These are phyloP conservation scores for Fusarium ramigenum DNA, from an alignment of 2,329 filamentous ascomycete genomes.

Conservation along the genomic window DNA sequence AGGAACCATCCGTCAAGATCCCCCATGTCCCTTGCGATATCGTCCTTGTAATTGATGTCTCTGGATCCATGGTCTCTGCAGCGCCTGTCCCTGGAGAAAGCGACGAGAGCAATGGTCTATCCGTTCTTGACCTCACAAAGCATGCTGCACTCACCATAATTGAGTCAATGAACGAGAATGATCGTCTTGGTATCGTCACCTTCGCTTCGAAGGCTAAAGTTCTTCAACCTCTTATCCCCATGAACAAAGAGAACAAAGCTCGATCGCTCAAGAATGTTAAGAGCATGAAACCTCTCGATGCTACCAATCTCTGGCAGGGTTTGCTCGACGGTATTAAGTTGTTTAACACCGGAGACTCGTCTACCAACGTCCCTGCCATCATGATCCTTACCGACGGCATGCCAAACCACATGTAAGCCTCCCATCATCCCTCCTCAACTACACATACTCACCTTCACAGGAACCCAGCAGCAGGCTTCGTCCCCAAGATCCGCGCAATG, in stretches of 20 bases:
- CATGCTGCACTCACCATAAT: conserved; percentile 68
- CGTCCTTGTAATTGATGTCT: conserved; percentile 70
- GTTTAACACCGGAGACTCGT: conserved; percentile 49
- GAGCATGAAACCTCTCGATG: conserved; percentile 48
- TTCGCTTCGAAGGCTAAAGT: conserved; percentile 56
- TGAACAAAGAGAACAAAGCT: conserved; percentile 59
- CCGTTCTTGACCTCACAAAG: conserved; percentile 67
- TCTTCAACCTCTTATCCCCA: conserved; percentile 57
- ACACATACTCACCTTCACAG: conserved; percentile 31
- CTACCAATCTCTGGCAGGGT: conserved; percentile 69
- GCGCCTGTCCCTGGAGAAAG: conserved; percentile 59
- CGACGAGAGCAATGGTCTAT: conserved; percentile 61
- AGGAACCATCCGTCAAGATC: conserved; percentile 41
- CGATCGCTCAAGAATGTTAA: conserved; percentile 54
- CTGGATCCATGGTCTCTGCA: conserved; percentile 61
- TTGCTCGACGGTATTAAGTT: conserved; percentile 60
- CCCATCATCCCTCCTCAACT: accelerated
- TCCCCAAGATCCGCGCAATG: conserved; percentile 60
- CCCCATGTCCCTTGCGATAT: conserved; percentile 65
- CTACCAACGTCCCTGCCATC: conserved; percentile 57
- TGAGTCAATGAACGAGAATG: conserved; percentile 62
- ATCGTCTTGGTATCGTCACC: conserved; percentile 67
- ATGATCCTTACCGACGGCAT: conserved; percentile 65
- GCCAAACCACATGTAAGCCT: conserved; percentile 61
- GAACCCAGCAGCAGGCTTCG: conserved; percentile 62